Conservation (phyloP, 2,329 filamentous ascomycete genomes). For the Myriosclerotinia scirpicola region DNA sequence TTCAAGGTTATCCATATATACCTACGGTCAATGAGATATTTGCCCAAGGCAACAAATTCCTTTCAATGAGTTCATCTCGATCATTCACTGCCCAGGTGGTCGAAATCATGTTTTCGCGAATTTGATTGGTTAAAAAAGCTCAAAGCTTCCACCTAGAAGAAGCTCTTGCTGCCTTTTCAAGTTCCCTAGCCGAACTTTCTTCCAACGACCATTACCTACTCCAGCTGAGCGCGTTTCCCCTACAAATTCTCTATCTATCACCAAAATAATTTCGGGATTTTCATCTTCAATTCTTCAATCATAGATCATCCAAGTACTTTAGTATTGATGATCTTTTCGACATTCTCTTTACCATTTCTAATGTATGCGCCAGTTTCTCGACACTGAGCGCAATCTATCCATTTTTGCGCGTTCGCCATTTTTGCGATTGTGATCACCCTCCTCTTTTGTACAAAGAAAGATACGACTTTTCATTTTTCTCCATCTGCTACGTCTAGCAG, state of each 20-base stretch:
- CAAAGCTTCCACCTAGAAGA: too few species aligned
- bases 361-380: constrained; percentile 35
- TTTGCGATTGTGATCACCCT: constrained; percentile 35
- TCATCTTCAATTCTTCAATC: constrained; percentile 1
- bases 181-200: constrained; percentile 22
- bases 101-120: background rate
- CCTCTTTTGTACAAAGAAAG: constrained; percentile 26
- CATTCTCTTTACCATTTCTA: constrained; percentile 33
- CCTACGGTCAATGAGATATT: background rate
- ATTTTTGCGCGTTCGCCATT: constrained; percentile 35
- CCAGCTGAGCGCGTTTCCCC: constrained; percentile 17
- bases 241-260: constrained; percentile 25
- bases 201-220: constrained; percentile 7
- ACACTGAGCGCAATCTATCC: constrained; percentile 35
- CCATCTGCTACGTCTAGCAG: constrained; percentile 22
- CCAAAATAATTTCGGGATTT: constrained; percentile 24
- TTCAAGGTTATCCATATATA: too few species aligned
- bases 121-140: constrained; percentile 28
- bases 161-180: background rate
- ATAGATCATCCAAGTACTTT: constrained; percentile 9
- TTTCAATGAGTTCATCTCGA: constrained; percentile 13
- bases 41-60: constrained; percentile 22
- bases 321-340: constrained; percentile 29
- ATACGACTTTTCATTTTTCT: constrained; percentile 24
- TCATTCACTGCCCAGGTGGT: constrained; percentile 23